Base-by-base conservation (phyloP, 371 early-diverging fungal species). In the Lichtheimia hyalospora region DNA sequence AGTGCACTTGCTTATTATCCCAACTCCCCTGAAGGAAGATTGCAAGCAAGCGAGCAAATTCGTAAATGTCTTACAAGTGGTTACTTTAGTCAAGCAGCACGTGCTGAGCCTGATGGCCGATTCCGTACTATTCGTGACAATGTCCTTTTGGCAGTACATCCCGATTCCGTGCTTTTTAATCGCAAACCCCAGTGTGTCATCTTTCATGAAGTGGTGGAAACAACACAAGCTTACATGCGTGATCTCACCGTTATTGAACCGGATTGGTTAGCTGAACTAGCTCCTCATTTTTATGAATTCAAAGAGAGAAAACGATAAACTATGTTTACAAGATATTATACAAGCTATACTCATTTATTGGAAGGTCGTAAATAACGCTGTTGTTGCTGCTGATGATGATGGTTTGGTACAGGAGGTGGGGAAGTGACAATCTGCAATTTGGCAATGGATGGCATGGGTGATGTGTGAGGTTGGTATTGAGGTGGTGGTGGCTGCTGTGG, bases 131-230 rank as follows among this genome's bases (percentile, higher is more conserved):
- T 89, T 20, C 73, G 89, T 18, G 87, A 87, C 53, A 72, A 70
- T 57, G 83, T 79, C 8, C 58, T 87, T 48, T 63, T 87, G 6
- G 68, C 81, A 61, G 79, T 93, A 25, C 94, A 94, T 69, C 92
- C 91, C 2, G 83, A 84, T 2, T 91, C 91, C 0, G 87, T 89
- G 5, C 66, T 93, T 14, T 92, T 89, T 69, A 86, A 85, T 52
- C 81, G 90, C 50, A 78, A 83, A 16, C 91, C 92, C 2, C 74
- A 83, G 55, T 92, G 84, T 70, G 90, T 94, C n/a, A 81, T 93
- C 0, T 94, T 88, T 63, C 87, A 89, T 61, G 92, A 93, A 77
- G 89, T 89, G 2, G 78, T 91, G 0, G 86, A 88, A 57, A 91
- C 91, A 3, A 88, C 84, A 7, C 84, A 87, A 62, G 78, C 85